Conservation (phyloP, 2,329 filamentous ascomycete genomes). For the Trichoderma oligosporum region DNA sequence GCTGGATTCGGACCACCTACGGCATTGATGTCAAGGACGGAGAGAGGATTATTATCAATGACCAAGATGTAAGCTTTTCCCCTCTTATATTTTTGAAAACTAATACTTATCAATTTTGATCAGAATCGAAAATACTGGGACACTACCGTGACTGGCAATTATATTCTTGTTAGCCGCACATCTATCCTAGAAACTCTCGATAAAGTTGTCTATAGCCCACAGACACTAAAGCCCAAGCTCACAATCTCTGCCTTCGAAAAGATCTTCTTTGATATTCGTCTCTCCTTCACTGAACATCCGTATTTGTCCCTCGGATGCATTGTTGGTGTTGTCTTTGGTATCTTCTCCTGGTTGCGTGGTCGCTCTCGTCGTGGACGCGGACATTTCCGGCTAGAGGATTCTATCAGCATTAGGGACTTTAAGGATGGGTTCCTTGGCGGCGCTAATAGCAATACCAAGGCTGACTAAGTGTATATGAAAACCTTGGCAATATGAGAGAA, state of each 20-base stretch:
- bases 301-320: constrained; percentile 56
- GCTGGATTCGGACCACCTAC: constrained; percentile 94
- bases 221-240: constrained; percentile 71
- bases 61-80: constrained; percentile 75
- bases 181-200: constrained; percentile 84
- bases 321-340: constrained; percentile 52
- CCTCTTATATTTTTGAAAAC: no score
- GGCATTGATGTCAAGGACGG: constrained; percentile 84
- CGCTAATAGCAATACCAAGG: constrained; percentile 34
- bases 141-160: constrained; percentile 79
- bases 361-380: constrained; percentile 52
- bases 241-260: constrained; percentile 71
- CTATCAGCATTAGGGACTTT: constrained; percentile 45
- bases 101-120: not conserved
- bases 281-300: constrained; percentile 56
- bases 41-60: constrained; percentile 92
- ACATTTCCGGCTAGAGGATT: constrained; percentile 61
- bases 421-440: constrained; percentile 63
- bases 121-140: constrained; percentile 96
- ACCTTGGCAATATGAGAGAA: not conserved
- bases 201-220: constrained; percentile 64
- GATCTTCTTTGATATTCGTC: constrained; percentile 63
- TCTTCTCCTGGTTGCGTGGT: constrained; percentile 52
- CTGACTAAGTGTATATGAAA: constrained; percentile 28
- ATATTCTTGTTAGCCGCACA: constrained; percentile 83